Evolutionary conservation across 768 basidiomycete genomes (phyloP).

Genomic region (Termitomyces sp.): DNA sequence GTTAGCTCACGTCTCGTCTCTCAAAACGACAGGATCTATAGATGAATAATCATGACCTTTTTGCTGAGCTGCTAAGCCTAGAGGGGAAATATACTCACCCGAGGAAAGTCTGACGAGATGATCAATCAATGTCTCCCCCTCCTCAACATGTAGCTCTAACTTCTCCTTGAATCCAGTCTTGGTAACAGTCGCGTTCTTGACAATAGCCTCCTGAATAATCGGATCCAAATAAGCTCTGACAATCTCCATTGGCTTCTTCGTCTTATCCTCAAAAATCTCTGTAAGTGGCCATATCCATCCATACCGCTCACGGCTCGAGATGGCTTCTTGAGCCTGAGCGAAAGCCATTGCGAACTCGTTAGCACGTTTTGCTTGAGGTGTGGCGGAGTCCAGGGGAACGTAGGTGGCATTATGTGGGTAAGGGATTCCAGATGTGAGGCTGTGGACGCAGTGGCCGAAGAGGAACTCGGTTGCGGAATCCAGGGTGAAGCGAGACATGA

Average conservation of each 20-base stretch:
- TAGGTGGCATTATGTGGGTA: conserved; percentile 39
- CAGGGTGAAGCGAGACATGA: conserved; percentile 57
- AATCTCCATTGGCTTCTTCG: conserved; percentile 42
- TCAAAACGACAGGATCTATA: conserved; percentile 38
- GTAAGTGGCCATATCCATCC: conserved; percentile 49
- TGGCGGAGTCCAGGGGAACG: conserved; percentile 15
- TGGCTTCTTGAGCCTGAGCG: conserved; percentile 36
- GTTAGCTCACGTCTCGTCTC: conserved; percentile 36
- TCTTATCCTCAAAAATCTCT: conserved; percentile 44
- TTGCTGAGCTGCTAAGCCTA: background rate
- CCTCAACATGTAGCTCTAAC: conserved; percentile 22
- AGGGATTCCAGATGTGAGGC: conserved; percentile 43
- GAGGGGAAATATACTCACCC: conserved; percentile 17
- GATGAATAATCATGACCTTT: background rate
- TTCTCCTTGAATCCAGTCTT: conserved; percentile 19
- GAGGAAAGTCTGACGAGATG: conserved; percentile 47
- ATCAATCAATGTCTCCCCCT: conserved; percentile 48
- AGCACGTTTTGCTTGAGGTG: conserved; percentile 24
- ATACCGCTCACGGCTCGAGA: conserved; percentile 34
- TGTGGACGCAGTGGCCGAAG: conserved; percentile 53
- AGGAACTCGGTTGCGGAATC: conserved; percentile 65
- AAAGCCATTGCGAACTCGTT: conserved; percentile 46
- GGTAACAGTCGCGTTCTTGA: conserved; percentile 19
- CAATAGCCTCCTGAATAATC: conserved; percentile 43
- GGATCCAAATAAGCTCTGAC: conserved; percentile 50